These are phyloP conservation scores for Penicillium robsamsonii DNA, from an alignment of 495 filamentous ascomycete genomes.

Conservation along the genomic window DNA sequence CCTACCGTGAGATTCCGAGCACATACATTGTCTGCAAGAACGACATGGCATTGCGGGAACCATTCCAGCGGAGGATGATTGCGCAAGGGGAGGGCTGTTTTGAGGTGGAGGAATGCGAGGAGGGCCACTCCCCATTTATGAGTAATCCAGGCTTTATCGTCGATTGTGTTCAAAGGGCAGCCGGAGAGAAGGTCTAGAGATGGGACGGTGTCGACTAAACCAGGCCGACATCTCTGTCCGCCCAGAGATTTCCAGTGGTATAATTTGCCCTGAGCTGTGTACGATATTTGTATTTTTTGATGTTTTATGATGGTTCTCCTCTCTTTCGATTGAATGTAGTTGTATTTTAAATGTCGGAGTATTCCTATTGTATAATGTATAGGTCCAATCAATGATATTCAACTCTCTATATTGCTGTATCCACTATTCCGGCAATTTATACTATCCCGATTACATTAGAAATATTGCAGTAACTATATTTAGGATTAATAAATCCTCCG, in stretches of 20 bases:
- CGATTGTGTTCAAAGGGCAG: conserved; percentile 24
- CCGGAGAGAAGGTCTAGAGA: conserved; percentile 19
- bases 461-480: too few species aligned
- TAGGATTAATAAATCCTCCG: too few species aligned
- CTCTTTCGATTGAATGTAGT: not conserved
- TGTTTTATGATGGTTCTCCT: not conserved
- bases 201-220: too few species aligned
- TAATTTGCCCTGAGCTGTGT: not conserved
- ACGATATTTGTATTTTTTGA: not conserved
- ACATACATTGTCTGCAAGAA: conserved; percentile 38
- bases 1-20: conserved; percentile 28
- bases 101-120: conserved; percentile 28
- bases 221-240: too few species aligned
- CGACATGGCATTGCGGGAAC: conserved; percentile 29
- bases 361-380: too few species aligned
- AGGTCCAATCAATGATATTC: too few species aligned
- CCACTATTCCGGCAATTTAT: too few species aligned
- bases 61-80: conserved; percentile 27
- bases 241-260: too few species aligned
- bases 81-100: conserved; percentile 25
- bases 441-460: too few species aligned
- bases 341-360: too few species aligned
- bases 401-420: too few species aligned
- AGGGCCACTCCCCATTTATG: conserved; percentile 33
- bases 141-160: conserved; percentile 29